A percentile compares a stretch with the other conserved stretches of the same genome.
phyloP scores from a whole-genome alignment of 257 asterid species.

The Nicotiana paniculata region DNA sequence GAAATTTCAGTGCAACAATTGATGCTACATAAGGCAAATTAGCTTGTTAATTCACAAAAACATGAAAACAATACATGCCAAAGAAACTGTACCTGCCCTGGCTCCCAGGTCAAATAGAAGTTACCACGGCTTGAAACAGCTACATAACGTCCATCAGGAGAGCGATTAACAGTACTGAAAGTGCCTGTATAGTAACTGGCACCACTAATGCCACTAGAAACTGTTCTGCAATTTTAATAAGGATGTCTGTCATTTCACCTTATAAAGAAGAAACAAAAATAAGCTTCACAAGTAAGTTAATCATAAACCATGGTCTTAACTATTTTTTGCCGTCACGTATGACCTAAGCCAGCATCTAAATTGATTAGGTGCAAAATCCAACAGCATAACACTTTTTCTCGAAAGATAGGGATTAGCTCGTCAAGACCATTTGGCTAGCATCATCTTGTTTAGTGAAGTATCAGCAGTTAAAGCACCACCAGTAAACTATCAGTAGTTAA shows the following conservation, averaged over 20 bases:
- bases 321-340: background rate
- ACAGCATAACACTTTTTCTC: background rate
- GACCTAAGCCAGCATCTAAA: background rate
- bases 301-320: background rate
- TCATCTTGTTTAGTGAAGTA: background rate
- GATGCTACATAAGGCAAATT: background rate
- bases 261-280: slow-evolving; percentile 12
- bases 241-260: slow-evolving; percentile 16
- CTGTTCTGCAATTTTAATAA: slow-evolving; percentile 80
- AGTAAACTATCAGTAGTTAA: background rate
- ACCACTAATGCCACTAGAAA: slow-evolving; percentile 98
- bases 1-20: background rate
- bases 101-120: slow-evolving; percentile 98
- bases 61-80: background rate
- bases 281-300: background rate
- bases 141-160: slow-evolving; percentile 92
- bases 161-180: slow-evolving; percentile 82
- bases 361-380: background rate
- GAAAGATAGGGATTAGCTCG: background rate
- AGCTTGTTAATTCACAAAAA: background rate
- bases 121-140: slow-evolving; percentile 99
- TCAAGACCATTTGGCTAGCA: background rate
- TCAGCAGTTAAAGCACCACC: background rate
- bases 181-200: slow-evolving; percentile 99
- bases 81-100: slow-evolving; percentile 77